Evolutionary conservation across 2,329 filamentous ascomycete species (phyloP).

Genomic region (Malbranchea cinnamomea): DNA sequence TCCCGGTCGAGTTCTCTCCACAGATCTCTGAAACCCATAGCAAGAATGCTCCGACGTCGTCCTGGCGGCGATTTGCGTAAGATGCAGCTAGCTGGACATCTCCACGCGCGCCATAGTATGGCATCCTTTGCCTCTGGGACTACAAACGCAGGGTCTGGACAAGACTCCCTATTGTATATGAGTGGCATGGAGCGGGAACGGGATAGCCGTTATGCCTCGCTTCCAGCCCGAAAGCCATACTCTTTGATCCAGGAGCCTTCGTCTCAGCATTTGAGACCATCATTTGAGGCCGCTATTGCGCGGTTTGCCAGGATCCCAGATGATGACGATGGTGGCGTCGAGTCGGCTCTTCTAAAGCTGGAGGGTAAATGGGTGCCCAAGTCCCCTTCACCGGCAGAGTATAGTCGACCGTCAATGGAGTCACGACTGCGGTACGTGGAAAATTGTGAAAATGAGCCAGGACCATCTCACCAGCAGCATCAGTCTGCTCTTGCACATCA

Average conservation of each 20-base stretch:
- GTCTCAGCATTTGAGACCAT: conserved; percentile 44
- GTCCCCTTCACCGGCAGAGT: conserved; percentile 12
- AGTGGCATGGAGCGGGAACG: conserved; percentile 5
- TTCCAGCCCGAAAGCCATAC: conserved; percentile 21
- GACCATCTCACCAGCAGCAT: too few species aligned
- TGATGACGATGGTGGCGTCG: conserved; percentile 75
- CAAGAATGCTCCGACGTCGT: conserved; percentile 50
- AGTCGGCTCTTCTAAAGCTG: conserved; percentile 80
- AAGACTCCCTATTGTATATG: conserved; percentile 18
- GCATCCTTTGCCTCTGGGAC: conserved; percentile 23
- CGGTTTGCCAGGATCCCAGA: conserved; percentile 80
- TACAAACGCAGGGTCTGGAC: conserved; percentile 21
- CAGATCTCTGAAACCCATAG: conserved; percentile 12
- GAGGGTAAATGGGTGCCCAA: conserved; percentile 67
- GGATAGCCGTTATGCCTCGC: conserved; percentile 8
- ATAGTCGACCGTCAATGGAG: too few species aligned
- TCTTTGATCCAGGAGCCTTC: conserved; percentile 37
- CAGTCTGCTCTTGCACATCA: too few species aligned
- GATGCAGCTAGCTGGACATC: conserved; percentile 48
- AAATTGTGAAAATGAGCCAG: too few species aligned
- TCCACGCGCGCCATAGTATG: conserved; percentile 31
- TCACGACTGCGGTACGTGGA: too few species aligned
- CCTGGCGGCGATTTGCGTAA: conserved; percentile 63
- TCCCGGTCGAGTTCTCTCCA: conserved; percentile 5
- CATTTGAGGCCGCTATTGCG: conserved; percentile 78